Percentiles rank a stretch among this genome's conserved stretches.
These are phyloP conservation scores for Euphorbia lathyris DNA, from an alignment of 345 rosid species.

Conservation along the genomic window DNA sequence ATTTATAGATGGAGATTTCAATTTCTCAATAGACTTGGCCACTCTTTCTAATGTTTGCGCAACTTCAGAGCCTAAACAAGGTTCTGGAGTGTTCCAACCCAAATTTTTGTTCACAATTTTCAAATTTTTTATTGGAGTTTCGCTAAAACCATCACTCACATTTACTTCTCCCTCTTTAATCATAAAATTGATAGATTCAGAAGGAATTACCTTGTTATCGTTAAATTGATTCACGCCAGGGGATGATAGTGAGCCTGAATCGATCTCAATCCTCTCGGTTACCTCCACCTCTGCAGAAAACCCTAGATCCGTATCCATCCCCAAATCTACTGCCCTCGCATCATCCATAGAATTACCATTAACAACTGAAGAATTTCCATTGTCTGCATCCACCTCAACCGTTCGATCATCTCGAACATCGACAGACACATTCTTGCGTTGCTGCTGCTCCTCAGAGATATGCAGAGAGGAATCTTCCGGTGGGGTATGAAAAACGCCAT, in stretches of 20 bases:
- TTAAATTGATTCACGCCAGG: background rate
- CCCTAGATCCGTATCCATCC: constrained; percentile 41
- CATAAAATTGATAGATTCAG: constrained; percentile 18
- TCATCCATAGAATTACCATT: constrained; percentile 3
- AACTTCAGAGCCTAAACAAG: background rate
- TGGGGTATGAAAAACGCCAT: constrained; percentile 27
- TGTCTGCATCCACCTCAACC: background rate
- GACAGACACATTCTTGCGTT: background rate
- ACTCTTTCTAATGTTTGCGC: constrained; percentile 13
- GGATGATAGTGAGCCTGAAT: background rate
- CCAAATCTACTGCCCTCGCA: constrained; percentile 32
- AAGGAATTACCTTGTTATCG: constrained; percentile 9
- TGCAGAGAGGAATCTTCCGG: constrained; percentile 18
- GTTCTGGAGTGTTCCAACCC: constrained; percentile 14
- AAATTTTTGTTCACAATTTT: constrained; percentile 17
- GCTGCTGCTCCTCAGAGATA: constrained; percentile 3
- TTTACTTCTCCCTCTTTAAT: constrained; percentile 18
- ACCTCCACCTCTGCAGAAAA: constrained; percentile 25
- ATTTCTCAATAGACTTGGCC: constrained; percentile 25
- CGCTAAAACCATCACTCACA: constrained; percentile 13
- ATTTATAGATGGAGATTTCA: constrained; percentile 13
- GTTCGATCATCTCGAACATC: constrained; percentile 1
- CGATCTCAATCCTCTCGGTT: constrained; percentile 21
- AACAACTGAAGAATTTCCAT: constrained; percentile 1
- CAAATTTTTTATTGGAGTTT: constrained; percentile 14